These are phyloP conservation scores for Chaetomium cochliodes DNA, from an alignment of 495 filamentous ascomycete species.

Conservation along the genomic window DNA sequence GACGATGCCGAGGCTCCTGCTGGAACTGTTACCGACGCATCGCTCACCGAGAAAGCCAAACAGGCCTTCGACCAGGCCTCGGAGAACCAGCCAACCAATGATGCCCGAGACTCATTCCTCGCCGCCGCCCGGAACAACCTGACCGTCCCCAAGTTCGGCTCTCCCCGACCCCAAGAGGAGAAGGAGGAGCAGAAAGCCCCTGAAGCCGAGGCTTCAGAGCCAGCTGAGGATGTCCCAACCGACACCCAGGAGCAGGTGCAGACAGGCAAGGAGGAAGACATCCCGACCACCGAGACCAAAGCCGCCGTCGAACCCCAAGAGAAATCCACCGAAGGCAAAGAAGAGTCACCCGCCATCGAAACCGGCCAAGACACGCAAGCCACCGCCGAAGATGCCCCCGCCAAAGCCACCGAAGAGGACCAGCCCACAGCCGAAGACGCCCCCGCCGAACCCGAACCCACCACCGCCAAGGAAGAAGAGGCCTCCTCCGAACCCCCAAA, in stretches of 20 bases:
- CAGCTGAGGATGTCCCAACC: not conserved
- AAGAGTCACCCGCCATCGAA: not conserved
- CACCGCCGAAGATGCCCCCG: not conserved
- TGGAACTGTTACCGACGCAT: constrained; percentile 13
- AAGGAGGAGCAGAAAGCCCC: not conserved
- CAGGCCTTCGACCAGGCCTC: constrained; percentile 32
- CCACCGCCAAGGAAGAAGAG: not conserved
- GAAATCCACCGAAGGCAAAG: constrained; percentile 9
- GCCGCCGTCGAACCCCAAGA: not conserved
- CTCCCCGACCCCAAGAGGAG: not conserved
- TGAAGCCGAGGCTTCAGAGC: not conserved
- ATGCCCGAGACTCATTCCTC: constrained; percentile 31
- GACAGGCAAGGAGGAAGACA: constrained; percentile 1
- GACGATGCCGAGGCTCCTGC: constrained; percentile 13
- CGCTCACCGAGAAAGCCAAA: constrained; percentile 34
- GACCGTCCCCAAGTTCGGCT: constrained; percentile 5
- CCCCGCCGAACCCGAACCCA: not conserved
- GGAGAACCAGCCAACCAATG: constrained; percentile 30
- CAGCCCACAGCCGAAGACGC: too few species aligned
- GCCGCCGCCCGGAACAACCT: constrained; percentile 22
- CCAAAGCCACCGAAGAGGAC: constrained; percentile 6
- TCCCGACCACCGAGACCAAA: not conserved
- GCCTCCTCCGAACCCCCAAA: constrained; percentile 61
- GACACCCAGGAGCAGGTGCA: not conserved
- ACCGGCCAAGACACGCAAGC: not conserved